Base-by-base conservation (phyloP, 1,139 yeast species). In the Yamadazyma mexicana region DNA sequence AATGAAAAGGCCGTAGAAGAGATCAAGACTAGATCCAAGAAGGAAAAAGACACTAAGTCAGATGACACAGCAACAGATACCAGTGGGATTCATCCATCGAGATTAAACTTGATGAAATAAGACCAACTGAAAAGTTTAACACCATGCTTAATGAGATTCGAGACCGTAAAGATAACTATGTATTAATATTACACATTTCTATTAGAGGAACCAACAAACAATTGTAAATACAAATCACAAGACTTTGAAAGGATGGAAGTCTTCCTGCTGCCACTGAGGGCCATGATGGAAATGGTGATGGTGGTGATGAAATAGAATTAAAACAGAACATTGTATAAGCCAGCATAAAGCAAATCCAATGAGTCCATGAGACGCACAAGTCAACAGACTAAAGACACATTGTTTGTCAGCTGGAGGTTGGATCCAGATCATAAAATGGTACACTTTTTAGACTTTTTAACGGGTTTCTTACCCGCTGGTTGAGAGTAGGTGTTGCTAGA, bases 1-100 rank as follows among this genome's bases (percentile, higher is more conserved):
- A 89, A 91, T 59, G 85, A 79, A 38, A 83, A 83, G 54, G 65
- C 88, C 49, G 73, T 73, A 31, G 81, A 72, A 30, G 94, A 88
- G 51, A 72, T 86, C 61, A 78, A 64, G 46, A 72, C 65, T 17
- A 75, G 79, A 54, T 65, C 77, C 17, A 55, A 56, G 29, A 64
- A 66, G 47, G 73, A 66, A 15, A 57, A 57, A 39, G 49, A 51
- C 37, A 43, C 46, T 34, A 58, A 53, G 38, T 49, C 33, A 50
- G 56, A 36, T 51, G 57, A 36, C 7, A 11, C n/a, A 24, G 27
- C 7, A 28, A 15, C 10, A 4, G 59, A 52, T 14, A 42, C 45
- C 2, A 52, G 31, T 18, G 61, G 33, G 52, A 59, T 82, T 37
- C 87, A 82, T 57, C 87, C 87, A 5, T 75, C 82, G 5, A 65